Base-by-base conservation (phyloP, 176 grass and related monocot species). In the Zea mays region DNA sequence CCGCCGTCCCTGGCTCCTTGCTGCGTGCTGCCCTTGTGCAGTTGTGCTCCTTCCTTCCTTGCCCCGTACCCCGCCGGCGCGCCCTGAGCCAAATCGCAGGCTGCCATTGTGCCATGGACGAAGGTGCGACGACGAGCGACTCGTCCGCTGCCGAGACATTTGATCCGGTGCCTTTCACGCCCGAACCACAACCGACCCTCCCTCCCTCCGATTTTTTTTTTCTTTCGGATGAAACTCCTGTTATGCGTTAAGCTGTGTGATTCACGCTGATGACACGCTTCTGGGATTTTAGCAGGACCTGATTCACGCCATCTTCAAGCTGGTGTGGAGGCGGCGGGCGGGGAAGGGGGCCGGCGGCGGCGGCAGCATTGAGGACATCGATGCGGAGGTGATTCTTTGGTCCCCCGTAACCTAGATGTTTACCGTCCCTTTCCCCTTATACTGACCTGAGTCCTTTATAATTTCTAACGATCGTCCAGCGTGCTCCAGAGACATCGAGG, bases 271-370 rank as follows among this genome's bases (percentile, higher is more conserved):
- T 57, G 44, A 6, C 19, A 1, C 37, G 58, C 10, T 20, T 8
- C 16, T n/a, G 62, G 5, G 56, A 70, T 82, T 49, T 80, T 42
- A 7, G 61, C 85, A 94, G 91, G 83, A 94, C 39, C 89, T 98
- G 59, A 81, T 98, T 78, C 83, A 72, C 38, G 85, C 89, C 34
- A 90, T 98, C 54, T 98, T 98, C 80, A 98, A 98, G 85, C 64
- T 92, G 47, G 89, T 94, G 73, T 98, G 95, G 87, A 83, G 71
- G 74, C 79, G 82, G 64, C 79, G 74, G 52, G 41, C 60, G 8
- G 86, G 86, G 38, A 88, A 55, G 58, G 60, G 51, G 27, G 27
- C 27, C 27, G 27, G 0, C 2, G 56, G 84, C 15, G 65, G 33
- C 10, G 78, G 12, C 4, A 70, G 10, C 3, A 76, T 84, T 3